These are phyloP conservation scores for Anthracocystis walkeri DNA, from an alignment of 1,284 basidiomycete species.

Conservation along the genomic window DNA sequence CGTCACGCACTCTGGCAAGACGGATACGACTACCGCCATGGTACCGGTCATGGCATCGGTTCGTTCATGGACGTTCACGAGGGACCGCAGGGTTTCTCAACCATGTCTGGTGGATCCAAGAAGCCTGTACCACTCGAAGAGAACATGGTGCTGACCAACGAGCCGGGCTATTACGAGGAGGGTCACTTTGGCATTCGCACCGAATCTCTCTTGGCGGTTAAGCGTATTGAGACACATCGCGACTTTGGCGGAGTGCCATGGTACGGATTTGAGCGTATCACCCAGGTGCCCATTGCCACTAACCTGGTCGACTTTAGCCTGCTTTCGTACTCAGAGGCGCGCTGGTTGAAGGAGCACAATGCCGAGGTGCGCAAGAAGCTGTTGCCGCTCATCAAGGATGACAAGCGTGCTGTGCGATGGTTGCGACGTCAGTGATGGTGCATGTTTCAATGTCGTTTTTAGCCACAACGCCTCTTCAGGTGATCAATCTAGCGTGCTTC, in stretches of 20 bases:
- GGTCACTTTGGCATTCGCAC: constrained; percentile 65
- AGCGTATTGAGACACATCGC: constrained; percentile 49
- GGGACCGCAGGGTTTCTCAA: constrained; percentile 60
- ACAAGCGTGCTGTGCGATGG: constrained; percentile 58
- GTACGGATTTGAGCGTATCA: constrained; percentile 70
- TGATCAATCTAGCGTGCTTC: too few species aligned
- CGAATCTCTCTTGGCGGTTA: constrained; percentile 61
- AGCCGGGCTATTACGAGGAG: constrained; percentile 66
- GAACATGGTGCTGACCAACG: constrained; percentile 62
- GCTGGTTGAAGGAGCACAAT: constrained; percentile 70
- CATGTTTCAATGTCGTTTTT: too few species aligned
- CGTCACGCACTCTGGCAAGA: constrained; percentile 62
- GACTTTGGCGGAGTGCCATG: constrained; percentile 61
- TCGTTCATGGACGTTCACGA: constrained; percentile 65
- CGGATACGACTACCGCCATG: constrained; percentile 60
- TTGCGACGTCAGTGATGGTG: constrained; percentile 49
- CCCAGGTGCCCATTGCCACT: constrained; percentile 66
- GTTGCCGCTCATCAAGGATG: constrained; percentile 61
- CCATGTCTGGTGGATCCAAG: constrained; percentile 53
- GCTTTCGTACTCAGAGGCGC: constrained; percentile 58
- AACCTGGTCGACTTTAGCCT: constrained; percentile 64
- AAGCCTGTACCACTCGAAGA: constrained; percentile 49
- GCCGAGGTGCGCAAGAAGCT: constrained; percentile 52
- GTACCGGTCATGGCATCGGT: constrained; percentile 65
- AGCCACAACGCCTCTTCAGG: not conserved